Evolutionary conservation across 176 grass and related monocot genomes (phyloP).

Genomic region (Coix lacrymajobi): DNA sequence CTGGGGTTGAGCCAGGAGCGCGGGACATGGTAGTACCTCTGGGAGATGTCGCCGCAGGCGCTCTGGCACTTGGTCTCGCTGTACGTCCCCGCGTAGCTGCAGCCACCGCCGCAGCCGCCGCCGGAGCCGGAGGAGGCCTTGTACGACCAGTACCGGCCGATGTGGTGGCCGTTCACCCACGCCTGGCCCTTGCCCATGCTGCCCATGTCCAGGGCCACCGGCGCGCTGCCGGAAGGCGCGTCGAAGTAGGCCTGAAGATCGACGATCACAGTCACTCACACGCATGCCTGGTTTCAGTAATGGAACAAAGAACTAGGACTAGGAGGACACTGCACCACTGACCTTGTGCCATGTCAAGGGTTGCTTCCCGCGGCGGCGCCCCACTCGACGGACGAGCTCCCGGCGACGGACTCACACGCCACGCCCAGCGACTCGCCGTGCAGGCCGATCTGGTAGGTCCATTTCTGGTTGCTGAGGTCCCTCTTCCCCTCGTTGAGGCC

Average conservation of each 20-base stretch:
- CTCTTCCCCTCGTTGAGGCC: constrained; percentile 84
- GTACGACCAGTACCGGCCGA: constrained; percentile 90
- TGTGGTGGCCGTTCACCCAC: constrained; percentile 80
- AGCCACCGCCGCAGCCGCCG: constrained; percentile 53
- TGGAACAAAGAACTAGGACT: not conserved
- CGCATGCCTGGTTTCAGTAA: not conserved
- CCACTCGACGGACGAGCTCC: constrained; percentile 88
- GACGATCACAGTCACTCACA: not conserved
- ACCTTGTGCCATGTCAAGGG: constrained; percentile 97
- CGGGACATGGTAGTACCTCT: constrained; percentile 91
- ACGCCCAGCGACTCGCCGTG: constrained; percentile 66
- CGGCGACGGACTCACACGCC: constrained; percentile 41
- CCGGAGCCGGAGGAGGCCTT: constrained; percentile 67
- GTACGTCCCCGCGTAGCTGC: constrained; percentile 73
- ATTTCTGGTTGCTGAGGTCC: constrained; percentile 74
- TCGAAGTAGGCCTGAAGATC: constrained; percentile 71
- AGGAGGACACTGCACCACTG: too few relatives aligned
- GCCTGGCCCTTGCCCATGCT: constrained; percentile 96
- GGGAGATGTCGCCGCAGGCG: constrained; percentile 65
- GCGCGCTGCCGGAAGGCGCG: constrained; percentile 59
- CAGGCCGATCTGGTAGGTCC: constrained; percentile 90
- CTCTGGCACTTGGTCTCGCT: constrained; percentile 67
- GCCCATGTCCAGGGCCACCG: constrained; percentile 81
- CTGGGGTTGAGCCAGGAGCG: constrained; percentile 72
- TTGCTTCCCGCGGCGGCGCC: constrained; percentile 33